Conservation (phyloP, 2,329 filamentous ascomycete genomes). For the Colletotrichum sidae region DNA sequence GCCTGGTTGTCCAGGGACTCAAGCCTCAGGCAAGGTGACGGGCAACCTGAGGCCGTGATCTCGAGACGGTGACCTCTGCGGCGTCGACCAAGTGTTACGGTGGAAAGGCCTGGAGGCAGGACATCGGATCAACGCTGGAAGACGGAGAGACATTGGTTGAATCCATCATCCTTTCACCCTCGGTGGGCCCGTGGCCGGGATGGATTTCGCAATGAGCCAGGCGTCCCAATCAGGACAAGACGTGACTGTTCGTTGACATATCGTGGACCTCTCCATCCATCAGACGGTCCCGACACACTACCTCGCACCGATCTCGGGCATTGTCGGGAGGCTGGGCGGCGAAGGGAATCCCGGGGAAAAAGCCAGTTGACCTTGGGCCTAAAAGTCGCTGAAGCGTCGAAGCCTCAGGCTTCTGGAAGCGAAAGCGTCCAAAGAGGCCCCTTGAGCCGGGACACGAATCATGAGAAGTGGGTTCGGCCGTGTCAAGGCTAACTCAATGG, state of each 20-base stretch:
- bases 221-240: constrained; percentile 36
- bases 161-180: constrained; percentile 22
- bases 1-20: not conserved
- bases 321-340: constrained; percentile 35
- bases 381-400: not conserved
- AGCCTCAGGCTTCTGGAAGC: constrained; percentile 9
- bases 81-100: not conserved
- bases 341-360: constrained; percentile 24
- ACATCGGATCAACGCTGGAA: constrained; percentile 29
- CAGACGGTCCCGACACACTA: constrained; percentile 25
- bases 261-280: constrained; percentile 30
- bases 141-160: constrained; percentile 33
- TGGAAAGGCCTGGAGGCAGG: not conserved
- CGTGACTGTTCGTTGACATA: constrained; percentile 32
- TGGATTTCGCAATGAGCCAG: constrained; percentile 32
- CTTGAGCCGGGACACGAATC: constrained; percentile 34
- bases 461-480: constrained; percentile 35
- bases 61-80: not conserved
- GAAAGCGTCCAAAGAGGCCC: constrained; percentile 6
- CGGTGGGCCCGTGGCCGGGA: constrained; percentile 32
- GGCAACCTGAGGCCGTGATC: not conserved
- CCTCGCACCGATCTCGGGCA: constrained; percentile 37
- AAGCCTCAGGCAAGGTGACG: constrained; percentile 35
- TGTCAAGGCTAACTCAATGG: constrained; percentile 23
- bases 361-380: constrained; percentile 12